Conservation (phyloP, 805 yeast species). For the Candida argentea region DNA sequence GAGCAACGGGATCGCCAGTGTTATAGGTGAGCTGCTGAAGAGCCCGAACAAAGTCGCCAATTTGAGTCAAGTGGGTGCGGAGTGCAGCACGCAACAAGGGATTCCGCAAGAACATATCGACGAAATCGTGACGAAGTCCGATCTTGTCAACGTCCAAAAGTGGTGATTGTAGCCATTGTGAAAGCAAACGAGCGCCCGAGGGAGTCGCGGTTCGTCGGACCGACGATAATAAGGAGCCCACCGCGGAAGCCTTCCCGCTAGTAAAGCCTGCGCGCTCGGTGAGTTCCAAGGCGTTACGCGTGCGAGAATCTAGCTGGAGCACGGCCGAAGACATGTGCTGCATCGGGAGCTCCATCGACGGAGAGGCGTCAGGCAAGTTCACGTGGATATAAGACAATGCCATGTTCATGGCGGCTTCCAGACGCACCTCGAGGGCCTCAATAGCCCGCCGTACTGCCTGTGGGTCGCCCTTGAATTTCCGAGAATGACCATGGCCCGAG, state of each 20-base stretch:
- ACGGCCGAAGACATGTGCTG: conserved; percentile 40
- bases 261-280: conserved; percentile 43
- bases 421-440: conserved; percentile 32
- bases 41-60: conserved; percentile 51
- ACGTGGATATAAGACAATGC: conserved; percentile 56
- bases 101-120: conserved; percentile 18
- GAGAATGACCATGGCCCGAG: conserved; percentile 19
- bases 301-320: conserved; percentile 74
- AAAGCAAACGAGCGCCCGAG: conserved; percentile 71
- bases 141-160: conserved; percentile 51
- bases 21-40: conserved; percentile 39
- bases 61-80: conserved; percentile 27
- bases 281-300: conserved; percentile 68
- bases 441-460: conserved; percentile 26
- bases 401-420: conserved; percentile 51
- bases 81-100: conserved; percentile 12
- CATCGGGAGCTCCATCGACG: conserved; percentile 59
- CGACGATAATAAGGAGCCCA: conserved; percentile 63
- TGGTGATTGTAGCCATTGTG: conserved; percentile 80
- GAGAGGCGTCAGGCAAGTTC: conserved; percentile 58
- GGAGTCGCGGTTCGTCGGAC: conserved; percentile 68
- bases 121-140: conserved; percentile 34
- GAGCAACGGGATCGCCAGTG: conserved; percentile 22
- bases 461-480: conserved; percentile 21
- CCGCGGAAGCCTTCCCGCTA: conserved; percentile 37